Evolutionary conservation across 768 basidiomycete genomes (phyloP).

Genomic region (Amanita rimosa): DNA sequence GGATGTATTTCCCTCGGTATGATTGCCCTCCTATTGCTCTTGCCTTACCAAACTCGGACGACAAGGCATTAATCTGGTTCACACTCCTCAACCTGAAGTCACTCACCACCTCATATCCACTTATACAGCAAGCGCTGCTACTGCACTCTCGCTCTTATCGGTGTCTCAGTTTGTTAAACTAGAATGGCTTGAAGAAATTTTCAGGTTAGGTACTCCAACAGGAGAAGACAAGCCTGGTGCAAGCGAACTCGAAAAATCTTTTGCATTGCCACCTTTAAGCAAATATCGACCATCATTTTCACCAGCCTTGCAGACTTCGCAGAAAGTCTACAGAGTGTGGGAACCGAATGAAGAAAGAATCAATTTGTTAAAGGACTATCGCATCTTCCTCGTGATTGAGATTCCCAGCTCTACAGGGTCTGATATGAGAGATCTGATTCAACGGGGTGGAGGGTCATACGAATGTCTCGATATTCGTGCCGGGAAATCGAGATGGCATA

Average conservation of each 20-base stretch:
- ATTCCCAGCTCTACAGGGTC: slow-evolving; percentile 34
- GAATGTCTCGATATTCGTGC: slow-evolving; percentile 47
- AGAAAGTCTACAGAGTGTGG: slow-evolving; percentile 50
- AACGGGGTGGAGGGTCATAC: slow-evolving; percentile 46
- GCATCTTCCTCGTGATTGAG: slow-evolving; percentile 55
- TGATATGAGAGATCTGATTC: slow-evolving; percentile 43
- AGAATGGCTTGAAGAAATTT: slow-evolving; percentile 56
- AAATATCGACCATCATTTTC: slow-evolving; percentile 53
- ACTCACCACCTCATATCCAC: slow-evolving; percentile 57
- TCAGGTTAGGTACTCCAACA: slow-evolving; percentile 35
- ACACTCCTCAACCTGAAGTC: slow-evolving; percentile 29
- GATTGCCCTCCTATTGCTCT: slow-evolving; percentile 8
- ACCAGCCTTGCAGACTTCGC: slow-evolving; percentile 30
- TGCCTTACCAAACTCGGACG: neutral
- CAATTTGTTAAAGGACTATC: slow-evolving; percentile 36
- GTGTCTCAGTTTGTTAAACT: slow-evolving; percentile 48
- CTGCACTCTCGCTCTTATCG: slow-evolving; percentile 50
- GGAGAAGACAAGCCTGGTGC: slow-evolving; percentile 19
- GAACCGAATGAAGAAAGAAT: slow-evolving; percentile 55
- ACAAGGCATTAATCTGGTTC: slow-evolving; percentile 46
- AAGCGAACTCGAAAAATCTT: slow-evolving; percentile 37
- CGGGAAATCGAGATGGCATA: slow-evolving; percentile 39
- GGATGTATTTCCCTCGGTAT: slow-evolving; percentile 45
- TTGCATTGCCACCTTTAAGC: slow-evolving; percentile 34
- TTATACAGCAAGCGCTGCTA: slow-evolving; percentile 33